Conservation (phyloP, 2,329 filamentous ascomycete genomes). For the Hortaea werneckii region DNA sequence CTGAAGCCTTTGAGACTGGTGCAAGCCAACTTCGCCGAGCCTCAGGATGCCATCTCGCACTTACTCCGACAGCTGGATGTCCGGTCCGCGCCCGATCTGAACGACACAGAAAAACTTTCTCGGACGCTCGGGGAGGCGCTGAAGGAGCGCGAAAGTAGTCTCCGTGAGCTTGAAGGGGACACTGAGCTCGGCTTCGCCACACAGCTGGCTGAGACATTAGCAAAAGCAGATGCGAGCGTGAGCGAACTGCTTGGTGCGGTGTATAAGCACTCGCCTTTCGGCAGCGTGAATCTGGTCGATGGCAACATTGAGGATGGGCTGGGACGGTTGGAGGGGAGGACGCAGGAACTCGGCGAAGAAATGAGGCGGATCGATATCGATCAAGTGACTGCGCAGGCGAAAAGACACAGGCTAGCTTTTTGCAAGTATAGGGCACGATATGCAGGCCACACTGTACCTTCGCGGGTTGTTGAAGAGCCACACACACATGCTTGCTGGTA, state of each 20-base stretch:
- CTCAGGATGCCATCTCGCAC: conserved; percentile 18
- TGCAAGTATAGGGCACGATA: too few relatives aligned
- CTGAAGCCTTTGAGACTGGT: conserved; percentile 23
- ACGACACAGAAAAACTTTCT: conserved; percentile 8
- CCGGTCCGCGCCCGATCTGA: conserved; percentile 8
- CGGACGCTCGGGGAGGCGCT: not conserved
- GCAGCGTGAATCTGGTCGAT: conserved; percentile 13
- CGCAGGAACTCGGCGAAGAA: conserved; percentile 28
- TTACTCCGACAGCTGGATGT: conserved; percentile 22
- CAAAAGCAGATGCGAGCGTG: conserved; percentile 27
- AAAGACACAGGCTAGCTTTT: not conserved
- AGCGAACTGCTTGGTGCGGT: conserved; percentile 28
- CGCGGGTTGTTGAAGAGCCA: too few relatives aligned
- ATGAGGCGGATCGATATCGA: conserved; percentile 25
- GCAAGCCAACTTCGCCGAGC: conserved; percentile 21
- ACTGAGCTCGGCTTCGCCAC: conserved; percentile 25
- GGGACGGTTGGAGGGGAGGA: conserved; percentile 26
- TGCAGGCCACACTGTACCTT: too few relatives aligned
- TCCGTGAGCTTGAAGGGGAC: conserved; percentile 22
- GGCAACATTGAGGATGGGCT: conserved; percentile 19
- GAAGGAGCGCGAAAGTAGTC: not conserved
- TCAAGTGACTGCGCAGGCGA: not conserved
- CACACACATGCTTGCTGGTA: too few relatives aligned
- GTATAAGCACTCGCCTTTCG: conserved; percentile 24
- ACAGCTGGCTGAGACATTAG: conserved; percentile 26